phyloP scores from a whole-genome alignment of 2,329 filamentous ascomycete species.

The Ceratocystis ficicola region DNA sequence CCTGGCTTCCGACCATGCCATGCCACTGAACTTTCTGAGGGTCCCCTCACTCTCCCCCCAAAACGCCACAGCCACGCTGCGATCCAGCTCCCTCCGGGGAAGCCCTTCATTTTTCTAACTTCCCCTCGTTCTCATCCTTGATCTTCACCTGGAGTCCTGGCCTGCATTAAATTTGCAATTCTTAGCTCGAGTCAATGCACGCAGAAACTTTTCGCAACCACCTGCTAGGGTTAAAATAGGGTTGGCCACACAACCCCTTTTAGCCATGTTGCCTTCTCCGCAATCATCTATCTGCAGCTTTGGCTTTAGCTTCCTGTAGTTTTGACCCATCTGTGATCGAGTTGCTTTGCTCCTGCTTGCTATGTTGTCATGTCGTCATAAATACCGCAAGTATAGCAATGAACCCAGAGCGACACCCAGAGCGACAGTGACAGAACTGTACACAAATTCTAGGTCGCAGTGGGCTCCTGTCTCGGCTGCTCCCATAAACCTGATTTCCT shows the following conservation, averaged over 20 bases:
- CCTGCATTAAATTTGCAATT: background rate
- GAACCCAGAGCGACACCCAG: background rate
- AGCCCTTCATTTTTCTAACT: no score
- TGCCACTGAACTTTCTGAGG: background rate
- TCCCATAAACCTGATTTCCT: no score
- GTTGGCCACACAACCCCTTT: background rate
- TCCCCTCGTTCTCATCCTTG: background rate
- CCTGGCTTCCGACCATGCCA: background rate
- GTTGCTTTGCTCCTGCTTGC: background rate
- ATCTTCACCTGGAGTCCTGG: background rate
- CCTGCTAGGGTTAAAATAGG: background rate
- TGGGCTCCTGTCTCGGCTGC: background rate
- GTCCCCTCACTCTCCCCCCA: background rate
- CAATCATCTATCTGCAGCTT: background rate
- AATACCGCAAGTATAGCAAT: background rate
- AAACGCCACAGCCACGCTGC: background rate
- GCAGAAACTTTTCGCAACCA: background rate
- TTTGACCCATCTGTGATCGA: background rate
- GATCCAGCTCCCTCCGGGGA: background rate
- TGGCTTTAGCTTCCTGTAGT: background rate
- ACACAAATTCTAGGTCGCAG: background rate
- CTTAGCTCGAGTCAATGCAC: background rate
- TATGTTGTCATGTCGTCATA: background rate
- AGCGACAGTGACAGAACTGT: background rate
- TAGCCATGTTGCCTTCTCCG: background rate